Evolutionary conservation across 306 rosid species (phyloP), one percentile per base, ranked within the genome.

Genomic region (Nissolia schottii): DNA sequence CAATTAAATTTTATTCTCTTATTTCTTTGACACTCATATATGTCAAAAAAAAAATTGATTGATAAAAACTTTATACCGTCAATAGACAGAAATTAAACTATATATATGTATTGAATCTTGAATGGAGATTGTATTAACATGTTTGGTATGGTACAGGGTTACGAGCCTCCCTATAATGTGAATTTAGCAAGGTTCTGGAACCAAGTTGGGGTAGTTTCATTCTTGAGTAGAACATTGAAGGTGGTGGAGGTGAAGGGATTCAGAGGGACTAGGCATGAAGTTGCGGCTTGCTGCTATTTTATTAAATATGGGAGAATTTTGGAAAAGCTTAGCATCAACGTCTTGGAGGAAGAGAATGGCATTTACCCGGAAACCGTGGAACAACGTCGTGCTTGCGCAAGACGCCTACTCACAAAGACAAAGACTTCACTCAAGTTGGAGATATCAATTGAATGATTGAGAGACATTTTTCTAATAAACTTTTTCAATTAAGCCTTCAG

Each of bases 241-340:
- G 83, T 38, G 24, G 67, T 79, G 65, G 79, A 79, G 34, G 22
- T 79, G 23, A 60, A 62, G 27, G 70, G 28, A 10, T 57, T 24
- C 3, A 71, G 23, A 46, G 64, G 61, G 0, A 35, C 34, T 0
- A 0, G 0, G 0, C 6, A 38, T 38, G 75, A 75, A 35, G 0
- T 54, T 4, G 0, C 0, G 1, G 67, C 61, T 9, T 25, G 64
- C 10, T 0, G 0, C 6, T 45, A 23, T 56, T 16, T 80, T 0
- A 25, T 64, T 7, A 11, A 0, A 10, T 0, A 0, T 8, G 81
- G 66, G 3, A n/a, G 4, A 6, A 70, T 55, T 8, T 76, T 75
- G 59, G 23, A 70, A 45, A 22, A 64, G 18, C 11, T 75, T 3
- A 64, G 20, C 28, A 37, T 80, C 19, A 12, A 20, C n/a, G 14